phyloP scores from a whole-genome alignment of 2,329 filamentous ascomycete species.

The Diplocarpon rosae region DNA sequence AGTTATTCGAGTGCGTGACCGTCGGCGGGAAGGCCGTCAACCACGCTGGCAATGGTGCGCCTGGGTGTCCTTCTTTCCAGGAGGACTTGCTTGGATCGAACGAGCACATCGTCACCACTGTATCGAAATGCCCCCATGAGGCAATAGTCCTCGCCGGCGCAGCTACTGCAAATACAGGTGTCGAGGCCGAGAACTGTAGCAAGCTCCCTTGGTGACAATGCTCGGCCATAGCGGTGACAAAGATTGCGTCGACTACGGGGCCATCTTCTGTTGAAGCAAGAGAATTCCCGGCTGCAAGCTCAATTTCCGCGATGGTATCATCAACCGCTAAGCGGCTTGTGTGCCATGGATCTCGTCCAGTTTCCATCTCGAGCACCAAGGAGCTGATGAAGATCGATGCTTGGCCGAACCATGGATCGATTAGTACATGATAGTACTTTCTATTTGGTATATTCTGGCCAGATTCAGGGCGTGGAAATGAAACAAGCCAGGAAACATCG shows the following conservation, averaged over 20 bases:
- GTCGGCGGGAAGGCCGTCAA: not conserved
- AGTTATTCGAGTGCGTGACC: not conserved
- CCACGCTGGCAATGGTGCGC: not conserved
- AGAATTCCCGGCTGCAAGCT: not conserved
- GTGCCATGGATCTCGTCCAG: not conserved
- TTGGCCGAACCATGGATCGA: not conserved
- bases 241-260: not conserved
- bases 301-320: not conserved
- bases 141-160: not conserved
- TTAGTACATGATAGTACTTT: not conserved
- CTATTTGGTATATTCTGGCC: not conserved
- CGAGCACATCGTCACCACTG: not conserved
- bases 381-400: not conserved
- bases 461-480: not conserved
- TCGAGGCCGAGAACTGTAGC: not conserved
- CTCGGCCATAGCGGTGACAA: not conserved
- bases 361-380: not conserved
- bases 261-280: not conserved
- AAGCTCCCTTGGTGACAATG: not conserved
- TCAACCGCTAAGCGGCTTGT: not conserved
- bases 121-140: not conserved
- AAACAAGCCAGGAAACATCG: not conserved
- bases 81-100: not conserved
- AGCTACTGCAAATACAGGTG: not conserved
- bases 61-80: not conserved